Conservation (phyloP, 2,329 filamentous ascomycete genomes). For the Apiospora marii region DNA sequence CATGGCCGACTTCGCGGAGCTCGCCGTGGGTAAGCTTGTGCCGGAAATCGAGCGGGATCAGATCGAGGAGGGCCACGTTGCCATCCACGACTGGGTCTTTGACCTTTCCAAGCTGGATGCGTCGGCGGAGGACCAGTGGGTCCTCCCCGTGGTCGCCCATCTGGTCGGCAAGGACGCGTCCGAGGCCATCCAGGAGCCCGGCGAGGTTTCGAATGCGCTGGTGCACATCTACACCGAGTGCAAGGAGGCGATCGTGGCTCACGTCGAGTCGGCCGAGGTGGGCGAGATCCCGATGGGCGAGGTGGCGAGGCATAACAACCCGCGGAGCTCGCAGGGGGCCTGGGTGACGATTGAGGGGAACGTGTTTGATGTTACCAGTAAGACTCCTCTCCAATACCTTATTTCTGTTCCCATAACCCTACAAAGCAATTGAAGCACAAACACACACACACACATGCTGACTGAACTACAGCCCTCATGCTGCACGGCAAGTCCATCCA, state of each 20-base stretch:
- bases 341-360: slow-evolving; percentile 25
- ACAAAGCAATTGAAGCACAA: too few species aligned
- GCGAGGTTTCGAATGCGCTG: slow-evolving; percentile 18
- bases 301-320: slow-evolving; percentile 26
- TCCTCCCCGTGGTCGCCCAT: slow-evolving; percentile 20
- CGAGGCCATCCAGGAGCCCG: not conserved
- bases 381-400: not conserved
- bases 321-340: slow-evolving; percentile 15
- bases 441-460: not conserved
- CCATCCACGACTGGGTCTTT: slow-evolving; percentile 33
- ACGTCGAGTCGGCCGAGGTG: slow-evolving; percentile 5
- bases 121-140: slow-evolving; percentile 6
- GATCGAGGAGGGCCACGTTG: slow-evolving; percentile 28
- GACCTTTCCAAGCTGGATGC: slow-evolving; percentile 29
- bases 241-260: slow-evolving; percentile 30
- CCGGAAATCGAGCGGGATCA: slow-evolving; percentile 26
- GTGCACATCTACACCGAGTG: slow-evolving; percentile 20
- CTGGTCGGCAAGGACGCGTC: slow-evolving; percentile 26
- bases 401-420: too few species aligned
- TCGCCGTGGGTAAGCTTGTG: slow-evolving; percentile 31
- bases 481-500: slow-evolving; percentile 23
- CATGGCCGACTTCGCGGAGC: slow-evolving; percentile 26
- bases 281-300: slow-evolving; percentile 28
- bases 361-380: slow-evolving; percentile 31
- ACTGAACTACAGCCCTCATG: slow-evolving; percentile 24